Base-by-base conservation (phyloP, 2,329 filamentous ascomycete species). In the Neurospora crassa region DNA sequence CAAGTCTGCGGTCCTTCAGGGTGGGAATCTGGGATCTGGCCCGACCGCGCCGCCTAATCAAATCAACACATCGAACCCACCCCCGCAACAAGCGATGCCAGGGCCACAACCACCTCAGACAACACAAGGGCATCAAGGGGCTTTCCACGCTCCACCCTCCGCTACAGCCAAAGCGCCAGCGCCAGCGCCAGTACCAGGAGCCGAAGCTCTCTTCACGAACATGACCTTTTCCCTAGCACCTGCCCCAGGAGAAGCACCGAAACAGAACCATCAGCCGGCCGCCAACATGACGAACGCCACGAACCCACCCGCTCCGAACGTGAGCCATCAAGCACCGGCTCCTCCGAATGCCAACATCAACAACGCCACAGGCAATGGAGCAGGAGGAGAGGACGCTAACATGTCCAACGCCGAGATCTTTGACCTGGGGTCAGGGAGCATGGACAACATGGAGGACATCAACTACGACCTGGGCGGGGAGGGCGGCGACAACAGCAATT, bases 201-300 rank as follows among this genome's bases (percentile, higher is more conserved):
- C 81, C n/a, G 82, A 83, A 69, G 80, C 84, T 8, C 83, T 83
- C 73, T 88, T 88, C 74, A 88, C 86, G 16, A 82, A 88, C 73
- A 88, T 88, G 85, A 82, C 85, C 43, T 88, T 88, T 74, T 83
- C 84, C 0, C 79, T 88, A 5, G 86, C 84, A 1, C 84, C 85
- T 0, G 73, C 81, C 10, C 72, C 81, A 11, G 80, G 78, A 68
- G 78, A 78, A 71, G 78, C 73, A 67, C 73, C 37, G 74, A 80
- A 24, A 74, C 70, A 40, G 76, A 78, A 67, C 72, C 76, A 40
- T 10, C 75, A 74, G 24, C 69, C 75, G 78, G 70, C 68, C 11
- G 59, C 59, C n/a, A 24, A 40, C n/a, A 73, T 6, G 72, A 37
- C 67, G 71, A 70, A 69, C 71, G 34, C 69, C 70, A 18, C 63